A percentile compares a stretch with the other conserved stretches of the same genome.
phyloP scores from a whole-genome alignment of 495 filamentous ascomycete species.

The Podospora australis region DNA sequence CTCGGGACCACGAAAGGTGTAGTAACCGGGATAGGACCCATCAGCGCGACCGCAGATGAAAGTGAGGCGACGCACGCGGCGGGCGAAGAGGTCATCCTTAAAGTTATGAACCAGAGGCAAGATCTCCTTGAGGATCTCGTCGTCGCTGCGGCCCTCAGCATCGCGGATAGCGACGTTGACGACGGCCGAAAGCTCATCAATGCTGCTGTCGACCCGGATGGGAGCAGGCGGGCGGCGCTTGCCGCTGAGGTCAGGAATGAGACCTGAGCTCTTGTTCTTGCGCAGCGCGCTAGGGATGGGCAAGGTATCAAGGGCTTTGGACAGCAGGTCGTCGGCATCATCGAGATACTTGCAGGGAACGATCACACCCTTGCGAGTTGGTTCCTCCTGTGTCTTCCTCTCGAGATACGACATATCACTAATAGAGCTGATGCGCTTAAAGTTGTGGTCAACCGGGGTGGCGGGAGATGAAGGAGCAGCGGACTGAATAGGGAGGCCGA shows the following conservation, averaged over 20 bases:
- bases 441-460: constrained; percentile 65
- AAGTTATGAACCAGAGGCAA: constrained; percentile 66
- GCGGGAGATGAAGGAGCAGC: constrained; percentile 76
- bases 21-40: constrained; percentile 94
- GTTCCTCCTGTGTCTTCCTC: constrained; percentile 60
- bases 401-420: constrained; percentile 90
- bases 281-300: constrained; percentile 45
- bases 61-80: constrained; percentile 79
- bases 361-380: constrained; percentile 87
- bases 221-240: constrained; percentile 55
- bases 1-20: constrained; percentile 87
- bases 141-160: constrained; percentile 78
- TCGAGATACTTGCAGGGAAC: constrained; percentile 89
- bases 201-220: constrained; percentile 35
- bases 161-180: constrained; percentile 89
- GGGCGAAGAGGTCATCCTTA: constrained; percentile 75
- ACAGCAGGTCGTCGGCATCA: constrained; percentile 80
- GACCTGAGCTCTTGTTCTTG: constrained; percentile 34
- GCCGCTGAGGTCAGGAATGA: constrained; percentile 67
- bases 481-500: constrained; percentile 68
- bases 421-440: constrained; percentile 83
- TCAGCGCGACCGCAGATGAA: constrained; percentile 95
- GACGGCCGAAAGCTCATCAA: constrained; percentile 80
- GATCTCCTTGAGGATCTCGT: constrained; percentile 70
- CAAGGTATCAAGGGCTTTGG: constrained; percentile 75